A percentile compares a stretch with the other conserved stretches of the same genome.
These are phyloP conservation scores for Kodamaea fukazawae DNA, from an alignment of 805 yeast genomes.

Conservation along the genomic window DNA sequence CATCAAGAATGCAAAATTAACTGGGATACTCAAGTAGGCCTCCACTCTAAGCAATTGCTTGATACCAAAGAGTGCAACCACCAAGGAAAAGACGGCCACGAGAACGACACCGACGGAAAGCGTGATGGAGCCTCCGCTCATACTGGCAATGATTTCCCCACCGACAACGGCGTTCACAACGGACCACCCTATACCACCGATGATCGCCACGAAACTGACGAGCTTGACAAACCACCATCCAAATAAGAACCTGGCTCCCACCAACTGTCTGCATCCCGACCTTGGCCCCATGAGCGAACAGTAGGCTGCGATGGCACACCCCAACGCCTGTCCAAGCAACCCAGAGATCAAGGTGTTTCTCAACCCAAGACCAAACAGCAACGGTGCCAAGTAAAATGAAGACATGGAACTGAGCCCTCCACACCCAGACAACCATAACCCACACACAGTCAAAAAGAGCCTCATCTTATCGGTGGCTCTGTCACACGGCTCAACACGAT, in stretches of 20 bases:
- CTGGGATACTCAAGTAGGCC: constrained; percentile 65
- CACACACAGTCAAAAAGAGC: constrained; percentile 48
- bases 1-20: constrained; percentile 61
- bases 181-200: constrained; percentile 92
- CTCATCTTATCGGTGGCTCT: constrained; percentile 40
- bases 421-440: constrained; percentile 82
- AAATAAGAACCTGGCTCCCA: constrained; percentile 71
- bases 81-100: constrained; percentile 59
- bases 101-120: constrained; percentile 72
- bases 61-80: constrained; percentile 77
- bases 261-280: constrained; percentile 89
- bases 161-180: constrained; percentile 86
- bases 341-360: constrained; percentile 63
- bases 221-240: constrained; percentile 85
- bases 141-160: constrained; percentile 71
- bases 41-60: constrained; percentile 68
- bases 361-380: constrained; percentile 67
- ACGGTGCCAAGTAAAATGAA: constrained; percentile 72
- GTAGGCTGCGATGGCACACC: constrained; percentile 77
- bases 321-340: constrained; percentile 58
- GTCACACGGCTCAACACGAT: constrained; percentile 66
- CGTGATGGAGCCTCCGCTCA: constrained; percentile 66
- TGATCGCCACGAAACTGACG: constrained; percentile 65
- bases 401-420: constrained; percentile 92
- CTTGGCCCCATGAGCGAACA: constrained; percentile 87